A percentile compares a stretch with the other conserved stretches of the same genome.
Conservation (phyloP, 192 early-diverging fungal genomes). For the Rhizophagus prolifer region DNA sequence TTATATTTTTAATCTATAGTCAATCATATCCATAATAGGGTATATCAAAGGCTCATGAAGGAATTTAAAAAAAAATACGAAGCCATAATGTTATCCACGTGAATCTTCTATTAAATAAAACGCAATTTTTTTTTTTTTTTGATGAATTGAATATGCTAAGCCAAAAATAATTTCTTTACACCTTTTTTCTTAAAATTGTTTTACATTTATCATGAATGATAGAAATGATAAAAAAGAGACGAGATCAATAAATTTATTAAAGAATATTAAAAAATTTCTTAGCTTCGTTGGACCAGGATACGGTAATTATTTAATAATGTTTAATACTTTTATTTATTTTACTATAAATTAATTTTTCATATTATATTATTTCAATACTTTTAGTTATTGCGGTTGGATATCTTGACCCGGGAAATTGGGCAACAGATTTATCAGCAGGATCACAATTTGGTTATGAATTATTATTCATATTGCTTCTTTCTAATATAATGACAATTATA, state of each 20-base stretch:
- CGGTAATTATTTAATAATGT: slow-evolving; percentile 34
- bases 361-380: neutral
- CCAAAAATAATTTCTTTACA: neutral
- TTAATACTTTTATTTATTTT: neutral
- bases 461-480: slow-evolving; percentile 70
- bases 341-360: neutral
- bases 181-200: neutral
- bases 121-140: too few relatives aligned
- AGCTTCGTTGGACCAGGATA: slow-evolving; percentile 46
- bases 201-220: too few relatives aligned
- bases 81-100: neutral
- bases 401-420: slow-evolving; percentile 88
- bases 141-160: neutral
- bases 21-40: neutral
- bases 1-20: neutral
- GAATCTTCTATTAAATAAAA: neutral
- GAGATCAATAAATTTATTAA: neutral
- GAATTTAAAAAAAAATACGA: too few relatives aligned
- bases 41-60: neutral
- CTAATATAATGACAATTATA: slow-evolving; percentile 75
- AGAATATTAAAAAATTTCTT: slow-evolving; percentile 37
- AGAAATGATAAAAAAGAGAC: too few relatives aligned
- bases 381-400: slow-evolving; percentile 61
- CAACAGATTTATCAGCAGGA: slow-evolving; percentile 79
- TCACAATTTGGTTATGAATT: slow-evolving; percentile 73